Percentiles rank a stretch among this genome's conserved stretches.
Conservation (phyloP, 371 early-diverging fungal genomes). For the Amoeboradix gromovi region DNA sequence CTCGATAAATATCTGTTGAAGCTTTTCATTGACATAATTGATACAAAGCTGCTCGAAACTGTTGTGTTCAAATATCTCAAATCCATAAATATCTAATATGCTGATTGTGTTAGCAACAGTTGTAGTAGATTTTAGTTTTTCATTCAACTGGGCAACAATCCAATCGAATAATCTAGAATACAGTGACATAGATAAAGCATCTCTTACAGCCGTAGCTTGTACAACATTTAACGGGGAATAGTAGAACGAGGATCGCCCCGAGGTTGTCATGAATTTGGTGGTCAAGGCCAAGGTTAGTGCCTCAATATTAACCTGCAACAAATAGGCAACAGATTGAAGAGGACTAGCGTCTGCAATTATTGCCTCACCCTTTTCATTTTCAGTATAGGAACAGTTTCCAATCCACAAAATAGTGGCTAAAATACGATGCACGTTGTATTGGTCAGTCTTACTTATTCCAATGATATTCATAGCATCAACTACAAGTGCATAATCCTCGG, state of each 20-base stretch:
- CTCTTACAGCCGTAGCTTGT: slow-evolving; percentile 38
- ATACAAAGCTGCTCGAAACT: slow-evolving; percentile 24
- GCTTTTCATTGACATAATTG: slow-evolving; percentile 32
- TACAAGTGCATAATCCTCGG: slow-evolving; percentile 25
- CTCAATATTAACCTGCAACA: slow-evolving; percentile 35
- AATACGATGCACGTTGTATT: slow-evolving; percentile 35
- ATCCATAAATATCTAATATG: slow-evolving; percentile 42
- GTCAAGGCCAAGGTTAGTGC: slow-evolving; percentile 28
- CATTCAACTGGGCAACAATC: slow-evolving; percentile 14
- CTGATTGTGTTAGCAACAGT: slow-evolving; percentile 15
- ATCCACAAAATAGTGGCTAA: slow-evolving; percentile 50
- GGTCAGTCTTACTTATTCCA: slow-evolving; percentile 35
- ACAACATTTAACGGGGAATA: slow-evolving; percentile 41
- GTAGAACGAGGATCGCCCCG: slow-evolving; percentile 30
- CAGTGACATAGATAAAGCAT: slow-evolving; percentile 42
- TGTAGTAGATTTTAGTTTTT: slow-evolving; percentile 5
- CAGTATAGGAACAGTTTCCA: slow-evolving; percentile 38
- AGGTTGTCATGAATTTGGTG: slow-evolving; percentile 38
- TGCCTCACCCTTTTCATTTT: slow-evolving; percentile 28
- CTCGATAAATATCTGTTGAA: slow-evolving; percentile 40
- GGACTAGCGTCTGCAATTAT: slow-evolving; percentile 31
- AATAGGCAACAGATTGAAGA: slow-evolving; percentile 35
- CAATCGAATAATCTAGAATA: slow-evolving; percentile 18
- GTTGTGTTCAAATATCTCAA: slow-evolving; percentile 19
- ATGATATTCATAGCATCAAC: slow-evolving; percentile 38